Conservation (phyloP, 2,329 filamentous ascomycete genomes). For the Ascochyta lentis region DNA sequence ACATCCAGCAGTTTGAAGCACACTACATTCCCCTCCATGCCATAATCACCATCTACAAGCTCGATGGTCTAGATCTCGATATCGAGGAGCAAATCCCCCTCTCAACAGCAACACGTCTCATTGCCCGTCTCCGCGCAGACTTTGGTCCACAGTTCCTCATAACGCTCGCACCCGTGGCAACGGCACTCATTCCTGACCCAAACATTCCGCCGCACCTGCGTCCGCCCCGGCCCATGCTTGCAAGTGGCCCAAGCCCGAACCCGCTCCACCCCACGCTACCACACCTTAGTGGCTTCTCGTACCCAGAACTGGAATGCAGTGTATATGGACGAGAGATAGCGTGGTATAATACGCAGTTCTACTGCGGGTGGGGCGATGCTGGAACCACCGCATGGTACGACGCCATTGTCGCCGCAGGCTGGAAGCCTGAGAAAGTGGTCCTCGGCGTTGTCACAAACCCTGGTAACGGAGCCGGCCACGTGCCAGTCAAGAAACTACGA, state of each 20-base stretch:
- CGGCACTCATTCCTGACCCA: slow-evolving; percentile 66
- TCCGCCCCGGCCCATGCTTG: slow-evolving; percentile 38
- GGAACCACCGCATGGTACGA: slow-evolving; percentile 60
- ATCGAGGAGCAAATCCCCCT: slow-evolving; percentile 76
- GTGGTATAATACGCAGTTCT: slow-evolving; percentile 94
- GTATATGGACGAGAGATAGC: slow-evolving; percentile 60
- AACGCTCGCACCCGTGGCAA: slow-evolving; percentile 81
- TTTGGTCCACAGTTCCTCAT: slow-evolving; percentile 76
- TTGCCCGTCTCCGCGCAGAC: slow-evolving; percentile 61
- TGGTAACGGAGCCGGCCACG: slow-evolving; percentile 69
- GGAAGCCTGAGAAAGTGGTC: slow-evolving; percentile 75
- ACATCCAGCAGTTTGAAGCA: slow-evolving; percentile 65
- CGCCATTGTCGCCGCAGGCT: slow-evolving; percentile 67
- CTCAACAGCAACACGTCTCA: slow-evolving; percentile 62
- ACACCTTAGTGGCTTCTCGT: slow-evolving; percentile 83
- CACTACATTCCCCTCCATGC: slow-evolving; percentile 75
- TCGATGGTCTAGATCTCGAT: slow-evolving; percentile 51
- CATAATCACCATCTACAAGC: slow-evolving; percentile 64
- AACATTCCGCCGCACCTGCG: slow-evolving; percentile 40
- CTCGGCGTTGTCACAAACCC: slow-evolving; percentile 82
- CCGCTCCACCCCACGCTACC: slow-evolving; percentile 47
- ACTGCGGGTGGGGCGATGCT: slow-evolving; percentile 84
- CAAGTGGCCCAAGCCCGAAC: slow-evolving; percentile 40
- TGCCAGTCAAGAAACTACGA: slow-evolving; percentile 64
- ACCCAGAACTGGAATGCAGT: slow-evolving; percentile 70